These are phyloP conservation scores for Tilletia horrida DNA, from an alignment of 1,284 basidiomycete genomes.

Conservation along the genomic window DNA sequence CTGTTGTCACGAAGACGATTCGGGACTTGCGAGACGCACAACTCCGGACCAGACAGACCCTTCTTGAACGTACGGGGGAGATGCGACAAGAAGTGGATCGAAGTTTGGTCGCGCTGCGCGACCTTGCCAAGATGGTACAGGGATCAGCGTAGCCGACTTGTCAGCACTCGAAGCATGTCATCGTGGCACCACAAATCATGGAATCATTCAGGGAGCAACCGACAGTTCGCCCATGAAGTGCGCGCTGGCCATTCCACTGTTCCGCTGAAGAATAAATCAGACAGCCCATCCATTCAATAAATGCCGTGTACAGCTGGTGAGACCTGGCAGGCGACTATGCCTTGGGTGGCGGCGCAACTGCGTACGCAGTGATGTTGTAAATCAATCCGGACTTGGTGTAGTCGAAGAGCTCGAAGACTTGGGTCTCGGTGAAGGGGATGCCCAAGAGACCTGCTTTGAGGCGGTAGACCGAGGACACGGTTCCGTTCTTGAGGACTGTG, in stretches of 20 bases:
- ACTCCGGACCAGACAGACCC: neutral
- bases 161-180: no score
- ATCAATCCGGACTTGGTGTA: neutral
- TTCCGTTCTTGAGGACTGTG: slow-evolving; percentile 10
- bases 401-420: slow-evolving; percentile 4
- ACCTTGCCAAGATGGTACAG: neutral
- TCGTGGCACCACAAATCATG: no score
- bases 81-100: neutral
- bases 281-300: no score
- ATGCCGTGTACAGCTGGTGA: no score
- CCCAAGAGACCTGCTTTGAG: slow-evolving; percentile 9
- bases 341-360: neutral
- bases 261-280: no score
- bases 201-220: no score
- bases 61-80: neutral
- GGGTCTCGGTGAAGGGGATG: neutral
- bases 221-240: no score
- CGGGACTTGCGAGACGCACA: neutral
- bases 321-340: neutral
- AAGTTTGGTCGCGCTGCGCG: neutral
- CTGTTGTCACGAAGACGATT: neutral
- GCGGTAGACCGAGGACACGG: slow-evolving; percentile 4
- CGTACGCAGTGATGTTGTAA: slow-evolving; percentile 14
- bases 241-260: no score
- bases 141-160: no score